phyloP scores from a whole-genome alignment of 2,329 filamentous ascomycete genomes.

The Bipolaris cookei region DNA sequence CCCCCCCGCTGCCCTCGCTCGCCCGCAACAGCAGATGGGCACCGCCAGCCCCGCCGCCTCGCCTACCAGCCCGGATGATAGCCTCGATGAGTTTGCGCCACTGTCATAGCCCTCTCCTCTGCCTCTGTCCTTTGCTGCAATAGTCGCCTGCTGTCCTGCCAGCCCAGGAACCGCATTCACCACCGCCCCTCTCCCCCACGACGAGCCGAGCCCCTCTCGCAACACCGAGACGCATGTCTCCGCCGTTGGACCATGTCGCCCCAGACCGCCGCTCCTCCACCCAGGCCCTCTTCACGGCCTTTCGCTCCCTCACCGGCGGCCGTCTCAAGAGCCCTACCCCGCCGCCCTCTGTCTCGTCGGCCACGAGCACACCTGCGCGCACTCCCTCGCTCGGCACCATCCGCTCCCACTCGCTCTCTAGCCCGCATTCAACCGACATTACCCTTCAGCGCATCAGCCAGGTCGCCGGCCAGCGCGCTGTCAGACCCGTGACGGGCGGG shows the following conservation, averaged over 20 bases:
- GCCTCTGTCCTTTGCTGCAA: constrained; percentile 7
- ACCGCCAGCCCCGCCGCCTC: constrained; percentile 23
- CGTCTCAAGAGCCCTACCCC: constrained; percentile 45
- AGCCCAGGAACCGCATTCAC: background rate
- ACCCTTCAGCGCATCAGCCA: constrained; percentile 37
- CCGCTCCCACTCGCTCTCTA: constrained; percentile 30
- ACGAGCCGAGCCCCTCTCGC: constrained; percentile 1
- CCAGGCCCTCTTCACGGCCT: constrained; percentile 47
- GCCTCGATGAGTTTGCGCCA: constrained; percentile 26
- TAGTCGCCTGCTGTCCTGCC: background rate
- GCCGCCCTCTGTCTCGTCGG: constrained; percentile 40
- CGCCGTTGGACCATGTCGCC: constrained; percentile 44
- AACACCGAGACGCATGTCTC: constrained; percentile 46
- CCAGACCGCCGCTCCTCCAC: constrained; percentile 50
- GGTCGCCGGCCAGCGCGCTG: constrained; percentile 25
- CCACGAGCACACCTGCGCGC: constrained; percentile 40
- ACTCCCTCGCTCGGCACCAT: constrained; percentile 36
- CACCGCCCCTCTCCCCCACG: background rate
- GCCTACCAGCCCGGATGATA: constrained; percentile 22
- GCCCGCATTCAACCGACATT: constrained; percentile 35
- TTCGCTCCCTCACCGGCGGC: constrained; percentile 45
- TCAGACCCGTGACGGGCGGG: constrained; percentile 40
- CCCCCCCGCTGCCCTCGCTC: background rate
- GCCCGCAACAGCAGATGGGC: constrained; percentile 23
- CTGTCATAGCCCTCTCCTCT: constrained; percentile 16